Evolutionary conservation across 305 asterid genomes (phyloP).

Genomic region (Fraxinus albicans): DNA sequence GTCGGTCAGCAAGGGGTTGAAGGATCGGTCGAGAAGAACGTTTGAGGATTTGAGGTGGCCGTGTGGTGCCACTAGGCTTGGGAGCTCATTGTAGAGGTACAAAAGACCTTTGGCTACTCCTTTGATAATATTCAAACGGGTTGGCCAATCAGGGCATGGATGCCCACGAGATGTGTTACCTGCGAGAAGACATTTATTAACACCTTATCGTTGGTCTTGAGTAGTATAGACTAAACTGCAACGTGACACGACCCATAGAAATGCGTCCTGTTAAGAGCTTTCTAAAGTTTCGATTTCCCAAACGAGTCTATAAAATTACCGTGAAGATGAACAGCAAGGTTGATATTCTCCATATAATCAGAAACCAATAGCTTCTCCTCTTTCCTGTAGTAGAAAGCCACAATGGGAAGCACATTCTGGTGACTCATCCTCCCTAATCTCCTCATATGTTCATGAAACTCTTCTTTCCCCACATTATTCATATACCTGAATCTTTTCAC

Average conservation of each 20-base stretch:
- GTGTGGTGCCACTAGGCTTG: constrained; percentile 60
- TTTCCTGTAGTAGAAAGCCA: constrained; percentile 60
- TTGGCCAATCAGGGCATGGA: constrained; percentile 52
- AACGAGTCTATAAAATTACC: constrained; percentile 30
- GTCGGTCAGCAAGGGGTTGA: constrained; percentile 54
- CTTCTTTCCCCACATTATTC: constrained; percentile 60
- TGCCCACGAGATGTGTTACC: constrained; percentile 40
- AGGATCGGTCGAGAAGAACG: constrained; percentile 48
- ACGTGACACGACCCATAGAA: neutral
- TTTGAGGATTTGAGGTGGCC: constrained; percentile 78
- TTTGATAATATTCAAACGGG: constrained; percentile 54
- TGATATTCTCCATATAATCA: constrained; percentile 49
- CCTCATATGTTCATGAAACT: constrained; percentile 66
- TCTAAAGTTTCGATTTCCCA: neutral
- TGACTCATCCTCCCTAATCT: constrained; percentile 56
- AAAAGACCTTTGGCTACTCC: constrained; percentile 61
- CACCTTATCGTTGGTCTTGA: neutral
- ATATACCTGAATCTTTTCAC: constrained; percentile 66
- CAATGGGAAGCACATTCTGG: constrained; percentile 52
- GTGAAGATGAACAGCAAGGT: constrained; percentile 66
- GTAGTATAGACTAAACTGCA: neutral
- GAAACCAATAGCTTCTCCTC: constrained; percentile 75
- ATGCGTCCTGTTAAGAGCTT: neutral
- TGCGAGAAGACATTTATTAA: constrained; percentile 2
- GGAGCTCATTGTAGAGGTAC: constrained; percentile 64